Conservation (phyloP, 768 basidiomycete genomes). For the Tylopilus rubrobrunneus region DNA sequence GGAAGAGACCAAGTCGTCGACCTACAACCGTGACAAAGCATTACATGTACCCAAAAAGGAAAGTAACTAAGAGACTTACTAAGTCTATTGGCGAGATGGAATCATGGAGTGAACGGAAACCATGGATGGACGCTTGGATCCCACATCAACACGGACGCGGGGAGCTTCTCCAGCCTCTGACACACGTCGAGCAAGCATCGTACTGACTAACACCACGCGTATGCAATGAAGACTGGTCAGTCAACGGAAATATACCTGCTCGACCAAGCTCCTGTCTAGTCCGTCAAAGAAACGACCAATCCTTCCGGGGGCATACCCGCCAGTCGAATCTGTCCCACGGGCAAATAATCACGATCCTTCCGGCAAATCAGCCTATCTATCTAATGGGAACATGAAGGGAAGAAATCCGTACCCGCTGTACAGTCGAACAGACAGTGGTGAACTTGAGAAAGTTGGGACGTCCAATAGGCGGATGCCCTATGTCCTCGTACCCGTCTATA, state of each 20-base stretch:
- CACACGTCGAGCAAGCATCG: slow-evolving; percentile 35
- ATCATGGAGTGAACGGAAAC: too few relatives aligned
- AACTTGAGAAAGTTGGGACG: slow-evolving; percentile 58
- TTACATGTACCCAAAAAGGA: too few relatives aligned
- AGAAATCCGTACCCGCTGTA: too few relatives aligned
- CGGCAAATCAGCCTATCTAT: too few relatives aligned
- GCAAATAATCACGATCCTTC: slow-evolving; percentile 42
- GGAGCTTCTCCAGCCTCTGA: slow-evolving; percentile 35
- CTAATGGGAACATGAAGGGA: too few relatives aligned
- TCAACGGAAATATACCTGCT: too few relatives aligned
- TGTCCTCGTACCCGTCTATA: slow-evolving; percentile 51
- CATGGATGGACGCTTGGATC: too few relatives aligned
- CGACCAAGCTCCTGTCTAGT: slow-evolving; percentile 46
- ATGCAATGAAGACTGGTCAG: too few relatives aligned
- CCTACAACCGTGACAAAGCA: too few relatives aligned
- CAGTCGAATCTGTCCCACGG: slow-evolving; percentile 39
- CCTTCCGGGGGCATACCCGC: slow-evolving; percentile 39
- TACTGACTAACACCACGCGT: slow-evolving; percentile 36
- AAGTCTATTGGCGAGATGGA: too few relatives aligned
- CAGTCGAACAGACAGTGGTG: slow-evolving; percentile 35
- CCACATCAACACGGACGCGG: slow-evolving; percentile 46
- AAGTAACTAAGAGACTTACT: too few relatives aligned
- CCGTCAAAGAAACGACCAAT: slow-evolving; percentile 29
- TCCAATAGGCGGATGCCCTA: slow-evolving; percentile 41
- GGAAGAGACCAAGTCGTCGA: too few relatives aligned